Evolutionary conservation across 2,329 filamentous ascomycete genomes (phyloP), one percentile per base, ranked within the genome.

Genomic region (Colletotrichum tanaceti): DNA sequence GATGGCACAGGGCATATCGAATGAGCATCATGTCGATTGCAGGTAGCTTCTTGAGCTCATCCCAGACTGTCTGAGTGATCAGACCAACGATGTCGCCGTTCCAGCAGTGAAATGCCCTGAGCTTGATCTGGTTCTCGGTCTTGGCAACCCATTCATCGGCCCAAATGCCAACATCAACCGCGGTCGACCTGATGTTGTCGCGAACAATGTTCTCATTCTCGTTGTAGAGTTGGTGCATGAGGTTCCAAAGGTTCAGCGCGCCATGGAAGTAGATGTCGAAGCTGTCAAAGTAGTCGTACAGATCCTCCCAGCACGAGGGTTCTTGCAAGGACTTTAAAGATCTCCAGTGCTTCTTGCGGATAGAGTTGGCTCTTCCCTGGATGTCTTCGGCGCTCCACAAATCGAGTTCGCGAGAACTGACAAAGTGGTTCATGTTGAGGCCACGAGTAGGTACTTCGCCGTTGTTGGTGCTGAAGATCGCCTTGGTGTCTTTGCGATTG

Each of bases 251-350:
- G 69, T 87, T 87, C 68, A 81, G 75, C 0, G 81, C 81, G 9
- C 85, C 85, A 14, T 80, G 76, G 43, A 77, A 55, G 73, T 84
- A 87, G 35, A 87, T 75, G 58, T 87, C 85, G 11, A 74, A 66
- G 1, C 79, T 77, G 70, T 87, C 85, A 55, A 84, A 87, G 71
- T 83, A 86, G 2, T 74, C 72, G 76, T 82, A 85, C 24, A 87
- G 74, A 32, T 83, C 80, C 43, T 79, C 77, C 74, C 79, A 83
- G 69, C 63, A 75, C 35, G 73, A 18, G 2, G 76, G 77, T 22
- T 73, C 52, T 22, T 61, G 69, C 74, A 83, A 79, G 1, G 43
- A 41, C 66, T 74, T 77, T 75, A 84, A 78, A 13, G 73, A 60
- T 0, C 75, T 58, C 79, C 79, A 81, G 55, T 79, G 74, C 46